Base-by-base conservation (phyloP, 352 stramenopile genomes). In the Elongisporangium prolatum region DNA sequence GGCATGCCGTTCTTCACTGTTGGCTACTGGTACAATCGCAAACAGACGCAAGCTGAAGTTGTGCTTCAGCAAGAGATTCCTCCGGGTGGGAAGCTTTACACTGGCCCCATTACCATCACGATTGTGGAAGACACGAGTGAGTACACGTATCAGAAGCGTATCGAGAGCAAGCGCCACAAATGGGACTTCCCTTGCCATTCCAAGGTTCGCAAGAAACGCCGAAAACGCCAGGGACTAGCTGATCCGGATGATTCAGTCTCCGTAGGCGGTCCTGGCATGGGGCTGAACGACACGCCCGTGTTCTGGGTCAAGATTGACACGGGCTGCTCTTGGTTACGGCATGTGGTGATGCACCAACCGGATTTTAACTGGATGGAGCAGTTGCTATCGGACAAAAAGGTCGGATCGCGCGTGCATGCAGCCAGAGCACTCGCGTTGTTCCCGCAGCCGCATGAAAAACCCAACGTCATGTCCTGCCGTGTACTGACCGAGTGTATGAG, bases 301-400 rank as follows among this genome's bases (percentile, higher is more conserved):
- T 94, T 86, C 50, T 94, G 85, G 85, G 84, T 94, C 10, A 92
- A 94, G 63, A 87, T 94, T 37, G 85, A 94, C 54, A 88, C 83
- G 14, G 83, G 77, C 3, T 87, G 72, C 57, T 71, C 77, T 21
- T 94, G 85, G 85, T 60, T 94, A 3, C 71, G 83, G 7, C 85
- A 94, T 48, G 80, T 94, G 1, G 85, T 94, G 13, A 89, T 94
- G 80, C 81, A 94, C 44, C 85, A 94, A 47, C 85, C 85, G 2
- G 85, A 94, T 50, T 94, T 93, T 56, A 94, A 94, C 65, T 94
- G 85, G 85, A 93, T 93, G 81, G 85, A 94, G 68, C 85, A 94
- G 53, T 59, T 94, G 1, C 54, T 93, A 18, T 91, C 80, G 0
- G 85, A 94, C 66, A 91, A 91, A 51, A 91, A 91, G 54, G 84